Evolutionary conservation across 192 early-diverging fungal genomes (phyloP).

Genomic region (Entomortierella lignicola): DNA sequence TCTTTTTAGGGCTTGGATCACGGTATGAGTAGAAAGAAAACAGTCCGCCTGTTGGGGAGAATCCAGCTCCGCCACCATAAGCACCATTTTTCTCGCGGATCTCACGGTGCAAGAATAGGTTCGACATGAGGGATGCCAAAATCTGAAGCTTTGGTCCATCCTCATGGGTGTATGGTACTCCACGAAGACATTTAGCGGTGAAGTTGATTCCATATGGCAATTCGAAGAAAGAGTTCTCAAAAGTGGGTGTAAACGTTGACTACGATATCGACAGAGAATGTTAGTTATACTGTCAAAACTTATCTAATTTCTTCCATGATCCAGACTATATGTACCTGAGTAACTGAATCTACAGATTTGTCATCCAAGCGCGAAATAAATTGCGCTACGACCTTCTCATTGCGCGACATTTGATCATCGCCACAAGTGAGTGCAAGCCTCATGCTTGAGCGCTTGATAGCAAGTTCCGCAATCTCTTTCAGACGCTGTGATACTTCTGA

Average conservation of each 20-base stretch:
- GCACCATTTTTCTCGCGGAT: conserved; percentile 97
- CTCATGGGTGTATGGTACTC: conserved; percentile 86
- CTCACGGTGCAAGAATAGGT: conserved; percentile 93
- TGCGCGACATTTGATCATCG: conserved; percentile 59
- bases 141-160: conserved; percentile 85
- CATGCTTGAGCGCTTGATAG: conserved; percentile 60
- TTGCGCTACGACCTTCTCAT: conserved; percentile 54
- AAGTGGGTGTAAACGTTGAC: conserved; percentile 60
- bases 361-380: conserved; percentile 57
- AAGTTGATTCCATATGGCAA: conserved; percentile 91
- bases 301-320: too few relatives aligned
- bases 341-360: neutral
- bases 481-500: conserved; percentile 70
- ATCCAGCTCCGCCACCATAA: conserved; percentile 91
- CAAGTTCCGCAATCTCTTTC: conserved; percentile 61
- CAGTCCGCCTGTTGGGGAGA: conserved; percentile 78
- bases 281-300: neutral
- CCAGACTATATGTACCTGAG: conserved; percentile 26
- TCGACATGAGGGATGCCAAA: conserved; percentile 85
- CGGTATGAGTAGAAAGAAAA: conserved; percentile 95
- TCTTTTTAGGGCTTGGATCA: conserved; percentile 83
- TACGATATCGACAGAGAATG: conserved; percentile 2
- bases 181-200: conserved; percentile 74
- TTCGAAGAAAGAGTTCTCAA: conserved; percentile 78
- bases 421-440: conserved; percentile 66